Evolutionary conservation across 2,329 filamentous ascomycete genomes (phyloP).

Genomic region (Cladosporium sp.): DNA sequence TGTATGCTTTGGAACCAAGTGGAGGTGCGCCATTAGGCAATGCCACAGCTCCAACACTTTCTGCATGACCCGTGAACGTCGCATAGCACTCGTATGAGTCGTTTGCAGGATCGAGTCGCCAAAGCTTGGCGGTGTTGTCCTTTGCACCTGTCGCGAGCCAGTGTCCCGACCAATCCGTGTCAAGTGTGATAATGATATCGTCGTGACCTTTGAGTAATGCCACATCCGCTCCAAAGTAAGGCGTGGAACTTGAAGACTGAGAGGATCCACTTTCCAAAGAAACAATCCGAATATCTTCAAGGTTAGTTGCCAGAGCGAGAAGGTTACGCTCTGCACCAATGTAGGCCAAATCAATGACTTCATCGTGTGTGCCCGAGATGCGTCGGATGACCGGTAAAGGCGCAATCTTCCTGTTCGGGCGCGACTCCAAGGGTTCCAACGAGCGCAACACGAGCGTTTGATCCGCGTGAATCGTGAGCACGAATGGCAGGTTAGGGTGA

Average conservation of each 20-base stretch:
- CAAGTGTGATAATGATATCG: conserved; percentile 91
- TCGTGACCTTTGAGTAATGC: conserved; percentile 83
- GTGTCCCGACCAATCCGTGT: conserved; percentile 93
- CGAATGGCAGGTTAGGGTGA: conserved; percentile 59
- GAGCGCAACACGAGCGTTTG: conserved; percentile 79
- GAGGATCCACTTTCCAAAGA: conserved; percentile 43
- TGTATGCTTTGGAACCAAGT: conserved; percentile 64
- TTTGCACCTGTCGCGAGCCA: conserved; percentile 97
- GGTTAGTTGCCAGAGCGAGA: conserved; percentile 88
- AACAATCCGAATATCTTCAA: conserved; percentile 85
- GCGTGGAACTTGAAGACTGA: conserved; percentile 22
- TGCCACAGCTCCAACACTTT: conserved; percentile 86
- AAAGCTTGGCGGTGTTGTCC: conserved; percentile 89
- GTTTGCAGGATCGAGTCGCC: conserved; percentile 74
- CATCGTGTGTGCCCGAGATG: conserved; percentile 94
- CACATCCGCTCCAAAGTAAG: conserved; percentile 85
- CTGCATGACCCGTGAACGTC: conserved; percentile 84
- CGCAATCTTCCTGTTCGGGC: conserved; percentile 16
- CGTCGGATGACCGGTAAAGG: conserved; percentile 63
- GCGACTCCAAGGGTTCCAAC: conserved; percentile 40
- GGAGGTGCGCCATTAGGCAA: conserved; percentile 68
- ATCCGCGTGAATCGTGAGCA: conserved; percentile 82
- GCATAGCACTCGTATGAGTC: conserved; percentile 75
- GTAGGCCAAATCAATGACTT: conserved; percentile 92
- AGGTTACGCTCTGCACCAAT: conserved; percentile 74